Base-by-base conservation (phyloP, 495 filamentous ascomycete genomes). In the Xylaria flabelliformis region DNA sequence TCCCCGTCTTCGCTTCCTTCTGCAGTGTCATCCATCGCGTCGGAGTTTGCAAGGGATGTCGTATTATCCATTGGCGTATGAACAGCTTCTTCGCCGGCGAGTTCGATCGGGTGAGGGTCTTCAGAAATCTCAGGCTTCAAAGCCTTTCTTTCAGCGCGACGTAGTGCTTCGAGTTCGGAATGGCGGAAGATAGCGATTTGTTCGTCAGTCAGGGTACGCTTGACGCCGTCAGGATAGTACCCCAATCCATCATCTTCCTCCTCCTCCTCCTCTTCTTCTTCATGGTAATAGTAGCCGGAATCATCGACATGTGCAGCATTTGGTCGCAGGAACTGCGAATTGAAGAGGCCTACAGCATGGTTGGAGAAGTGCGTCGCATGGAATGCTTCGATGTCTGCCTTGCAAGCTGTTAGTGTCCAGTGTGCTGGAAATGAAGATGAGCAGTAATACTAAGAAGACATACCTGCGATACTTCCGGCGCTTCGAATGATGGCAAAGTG, bases 171-270 rank as follows among this genome's bases (percentile, higher is more conserved):
- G 55, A 98, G 87, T 82, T 99, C 96, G 17, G 91, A 96, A 78
- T 96, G 92, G 70, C 96, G 85, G 78, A 98, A 97, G 50, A 97
- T 96, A 21, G 86, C 89, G 56, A 98, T 93, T 81, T 99, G 92
- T 69, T 93, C 92, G 79, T 97, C 93, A 2, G 97, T 98, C 64
- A 99, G 83, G 8, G 94, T 97, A 7, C 97, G 90, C 79, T 97
- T 97, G 67, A 90, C 89, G 17, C 97, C 95, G 74, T 98, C 95
- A 7, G 87, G 83, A 77, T 98, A 99, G 80, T 94, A 96, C 29
- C 95, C 97, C 15, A 97, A 86, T 9, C 84, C 91, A 74, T 96
- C 91, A 19, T 93, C 90, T 24, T 91, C 87, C 5, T 87, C 84
- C 13, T 86, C 79, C 10, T 86, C 79, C 8, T 80, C n/a, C n/a